phyloP scores from a whole-genome alignment of 2,329 filamentous ascomycete genomes.

The Alternaria consortialis region DNA sequence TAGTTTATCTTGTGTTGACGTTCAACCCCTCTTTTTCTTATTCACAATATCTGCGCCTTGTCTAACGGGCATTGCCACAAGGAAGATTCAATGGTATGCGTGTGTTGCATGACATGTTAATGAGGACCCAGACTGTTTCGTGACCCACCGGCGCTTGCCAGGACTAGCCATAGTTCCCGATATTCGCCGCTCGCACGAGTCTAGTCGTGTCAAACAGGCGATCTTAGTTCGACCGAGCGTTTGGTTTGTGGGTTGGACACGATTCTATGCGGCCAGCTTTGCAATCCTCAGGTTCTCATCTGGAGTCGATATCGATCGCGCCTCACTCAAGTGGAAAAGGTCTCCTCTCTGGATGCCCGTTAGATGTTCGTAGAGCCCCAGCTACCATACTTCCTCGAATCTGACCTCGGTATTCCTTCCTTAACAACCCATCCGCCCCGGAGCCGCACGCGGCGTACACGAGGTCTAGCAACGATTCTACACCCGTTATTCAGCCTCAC shows the following conservation, averaged over 20 bases:
- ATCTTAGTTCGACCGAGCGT: not conserved
- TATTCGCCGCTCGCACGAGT: conserved; percentile 1
- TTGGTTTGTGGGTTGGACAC: not conserved
- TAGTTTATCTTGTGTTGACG: not conserved
- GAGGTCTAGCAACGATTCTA: not conserved
- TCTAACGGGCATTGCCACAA: not conserved
- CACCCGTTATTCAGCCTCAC: not conserved
- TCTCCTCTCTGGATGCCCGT: not conserved
- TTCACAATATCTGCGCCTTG: not conserved
- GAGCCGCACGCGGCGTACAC: not conserved
- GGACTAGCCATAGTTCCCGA: not conserved
- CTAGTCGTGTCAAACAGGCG: not conserved
- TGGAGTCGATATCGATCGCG: not conserved
- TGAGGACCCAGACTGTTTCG: not conserved
- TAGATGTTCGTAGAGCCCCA: not conserved
- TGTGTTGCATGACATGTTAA: not conserved
- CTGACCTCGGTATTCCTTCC: not conserved
- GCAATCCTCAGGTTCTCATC: not conserved
- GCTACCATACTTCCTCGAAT: not conserved
- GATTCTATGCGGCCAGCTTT: not conserved
- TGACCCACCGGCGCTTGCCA: conserved; percentile 1
- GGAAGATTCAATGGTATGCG: not conserved
- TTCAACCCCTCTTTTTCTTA: not conserved
- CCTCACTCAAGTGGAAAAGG: not conserved
- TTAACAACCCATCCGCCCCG: not conserved